Percentiles rank a stretch among this genome's conserved stretches.
Evolutionary conservation across 768 basidiomycete species (phyloP).

Genomic region (Gloeopeniophorella convolvens): DNA sequence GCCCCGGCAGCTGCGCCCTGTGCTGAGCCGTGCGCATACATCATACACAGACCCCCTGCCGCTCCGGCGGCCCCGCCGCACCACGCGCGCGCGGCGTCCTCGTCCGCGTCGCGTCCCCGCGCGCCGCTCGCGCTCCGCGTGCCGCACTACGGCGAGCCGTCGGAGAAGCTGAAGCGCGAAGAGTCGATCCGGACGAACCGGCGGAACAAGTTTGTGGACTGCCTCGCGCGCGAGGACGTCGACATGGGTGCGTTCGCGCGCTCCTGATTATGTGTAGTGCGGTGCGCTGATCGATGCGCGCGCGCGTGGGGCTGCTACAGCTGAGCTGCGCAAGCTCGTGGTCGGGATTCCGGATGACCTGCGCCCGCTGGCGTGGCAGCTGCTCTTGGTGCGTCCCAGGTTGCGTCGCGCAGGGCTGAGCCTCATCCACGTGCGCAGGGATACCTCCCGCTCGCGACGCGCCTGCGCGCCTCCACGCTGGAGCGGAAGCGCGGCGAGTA

Average conservation of each 20-base stretch:
- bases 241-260: constrained; percentile 70
- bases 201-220: constrained; percentile 76
- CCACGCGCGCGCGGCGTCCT: background rate
- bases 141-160: constrained; percentile 6
- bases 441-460: constrained; percentile 81
- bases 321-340: constrained; percentile 84
- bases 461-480: constrained; percentile 69
- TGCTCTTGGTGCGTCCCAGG: constrained; percentile 66
- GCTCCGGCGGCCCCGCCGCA: no score
- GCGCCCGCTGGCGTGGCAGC: constrained; percentile 89
- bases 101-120: constrained; percentile 2
- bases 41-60: constrained; percentile 16
- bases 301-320: no score
- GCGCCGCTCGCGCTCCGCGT: constrained; percentile 11
- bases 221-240: constrained; percentile 67
- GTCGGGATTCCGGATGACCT: constrained; percentile 90
- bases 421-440: constrained; percentile 51
- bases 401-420: constrained; percentile 3
- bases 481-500: constrained; percentile 90
- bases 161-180: constrained; percentile 58
- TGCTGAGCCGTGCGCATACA: background rate
- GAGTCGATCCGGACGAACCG: constrained; percentile 73
- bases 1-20: no score
- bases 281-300: no score
- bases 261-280: no score